These are phyloP conservation scores for Ocimum tenuiflorum DNA, from an alignment of 257 asterid species.

Conservation along the genomic window DNA sequence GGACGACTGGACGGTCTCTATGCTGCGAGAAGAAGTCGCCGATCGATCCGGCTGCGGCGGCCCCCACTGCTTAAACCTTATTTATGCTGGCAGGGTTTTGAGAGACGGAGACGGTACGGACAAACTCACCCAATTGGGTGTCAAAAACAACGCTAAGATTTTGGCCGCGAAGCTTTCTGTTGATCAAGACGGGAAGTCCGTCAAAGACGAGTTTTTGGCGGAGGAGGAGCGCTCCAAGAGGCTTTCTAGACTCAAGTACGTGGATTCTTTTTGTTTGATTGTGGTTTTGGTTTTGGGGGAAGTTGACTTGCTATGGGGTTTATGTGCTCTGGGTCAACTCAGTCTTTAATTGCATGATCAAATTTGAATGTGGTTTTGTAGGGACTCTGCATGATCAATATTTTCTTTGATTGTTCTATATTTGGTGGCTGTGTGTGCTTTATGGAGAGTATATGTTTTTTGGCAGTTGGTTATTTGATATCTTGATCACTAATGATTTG, in stretches of 20 bases:
- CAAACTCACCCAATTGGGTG: slow-evolving; percentile 66
- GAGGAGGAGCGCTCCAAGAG: slow-evolving; percentile 78
- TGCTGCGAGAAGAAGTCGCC: slow-evolving; percentile 62
- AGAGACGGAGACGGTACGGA: slow-evolving; percentile 59
- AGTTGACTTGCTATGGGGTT: not conserved
- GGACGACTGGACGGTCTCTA: slow-evolving; percentile 73
- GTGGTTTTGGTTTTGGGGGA: not conserved
- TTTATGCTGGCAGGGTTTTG: slow-evolving; percentile 60
- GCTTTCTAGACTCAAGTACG: slow-evolving; percentile 69
- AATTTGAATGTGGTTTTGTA: not conserved
- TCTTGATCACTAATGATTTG: not conserved
- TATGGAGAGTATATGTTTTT: not conserved
- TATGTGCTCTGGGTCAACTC: slow-evolving; percentile 11
- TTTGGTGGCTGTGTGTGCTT: not conserved
- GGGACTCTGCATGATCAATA: not conserved
- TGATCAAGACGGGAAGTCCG: slow-evolving; percentile 54
- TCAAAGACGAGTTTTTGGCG: slow-evolving; percentile 60
- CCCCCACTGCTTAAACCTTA: slow-evolving; percentile 52
- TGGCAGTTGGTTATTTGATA: not conserved
- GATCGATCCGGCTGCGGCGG: slow-evolving; percentile 53
- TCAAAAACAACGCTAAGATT: slow-evolving; percentile 64
- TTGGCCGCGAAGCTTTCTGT: slow-evolving; percentile 59
- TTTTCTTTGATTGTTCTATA: not conserved
- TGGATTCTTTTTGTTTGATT: not conserved
- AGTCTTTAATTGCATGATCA: slow-evolving; percentile 19